These are phyloP conservation scores for Kwoniella sp. DNA, from an alignment of 768 basidiomycete species.

Conservation along the genomic window DNA sequence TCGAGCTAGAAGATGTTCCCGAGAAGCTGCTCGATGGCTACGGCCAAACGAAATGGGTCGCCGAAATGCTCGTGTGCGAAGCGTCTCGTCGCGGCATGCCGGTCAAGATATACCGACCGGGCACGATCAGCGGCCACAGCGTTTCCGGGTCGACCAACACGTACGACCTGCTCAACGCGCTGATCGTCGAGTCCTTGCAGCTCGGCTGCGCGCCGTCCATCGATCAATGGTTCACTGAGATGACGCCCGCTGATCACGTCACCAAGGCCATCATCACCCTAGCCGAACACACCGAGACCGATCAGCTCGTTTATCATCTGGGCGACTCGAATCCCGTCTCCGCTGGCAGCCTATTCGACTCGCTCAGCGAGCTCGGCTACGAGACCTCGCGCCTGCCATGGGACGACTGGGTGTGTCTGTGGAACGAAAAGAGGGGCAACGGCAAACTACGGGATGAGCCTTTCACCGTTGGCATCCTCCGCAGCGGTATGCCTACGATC, in stretches of 20 bases:
- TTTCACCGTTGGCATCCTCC: conserved; percentile 28
- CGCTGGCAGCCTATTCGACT: conserved; percentile 16
- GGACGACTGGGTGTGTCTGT: conserved; percentile 27
- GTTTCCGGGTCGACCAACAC: conserved; percentile 27
- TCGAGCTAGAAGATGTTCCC: conserved; percentile 15
- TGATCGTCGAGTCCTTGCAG: conserved; percentile 27
- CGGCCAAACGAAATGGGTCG: conserved; percentile 27
- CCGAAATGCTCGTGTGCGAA: conserved; percentile 22
- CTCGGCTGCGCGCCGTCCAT: conserved; percentile 23
- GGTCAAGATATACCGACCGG: conserved; percentile 30
- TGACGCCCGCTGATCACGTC: conserved; percentile 28
- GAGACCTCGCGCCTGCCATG: conserved; percentile 13
- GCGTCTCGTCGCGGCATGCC: conserved; percentile 24
- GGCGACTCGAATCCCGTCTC: conserved; percentile 25
- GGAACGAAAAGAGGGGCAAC: conserved; percentile 22
- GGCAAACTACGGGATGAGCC: conserved; percentile 21
- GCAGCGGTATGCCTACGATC: conserved; percentile 26
- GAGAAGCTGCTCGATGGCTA: conserved; percentile 25
- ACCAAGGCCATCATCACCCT: conserved; percentile 25
- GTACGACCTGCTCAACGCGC: conserved; percentile 24
- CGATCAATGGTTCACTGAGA: conserved; percentile 23
- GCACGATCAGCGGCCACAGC: conserved; percentile 30
- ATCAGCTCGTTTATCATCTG: conserved; percentile 27
- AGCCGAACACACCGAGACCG: conserved; percentile 24
- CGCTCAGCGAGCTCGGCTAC: conserved; percentile 25